A percentile compares a stretch with the other conserved stretches of the same genome.
These are phyloP conservation scores for Didymella arachidicola DNA, from an alignment of 2,329 filamentous ascomycete genomes.

Conservation along the genomic window DNA sequence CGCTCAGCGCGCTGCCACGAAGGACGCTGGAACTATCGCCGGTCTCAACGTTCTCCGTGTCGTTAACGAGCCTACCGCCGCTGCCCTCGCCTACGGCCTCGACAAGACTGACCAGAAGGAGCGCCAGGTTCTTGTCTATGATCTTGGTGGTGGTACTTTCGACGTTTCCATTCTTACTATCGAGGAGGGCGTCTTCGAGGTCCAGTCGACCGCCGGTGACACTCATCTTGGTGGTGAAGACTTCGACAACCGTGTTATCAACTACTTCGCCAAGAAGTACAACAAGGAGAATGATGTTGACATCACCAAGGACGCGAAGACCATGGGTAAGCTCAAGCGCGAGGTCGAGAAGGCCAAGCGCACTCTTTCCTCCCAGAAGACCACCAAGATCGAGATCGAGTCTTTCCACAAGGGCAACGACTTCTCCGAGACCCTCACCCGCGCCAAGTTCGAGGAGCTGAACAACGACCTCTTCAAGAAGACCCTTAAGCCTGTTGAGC, in stretches of 20 bases:
- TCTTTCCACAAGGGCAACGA: conserved; percentile 96
- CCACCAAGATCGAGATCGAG: conserved; percentile 94
- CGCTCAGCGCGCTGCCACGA: conserved; percentile 95
- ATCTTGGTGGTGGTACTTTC: conserved; percentile 55
- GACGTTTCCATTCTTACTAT: conserved; percentile 76
- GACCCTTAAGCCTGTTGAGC: conserved; percentile 97
- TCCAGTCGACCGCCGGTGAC: conserved; percentile 93
- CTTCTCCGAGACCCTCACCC: conserved; percentile 97
- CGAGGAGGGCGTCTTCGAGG: conserved; percentile 92
- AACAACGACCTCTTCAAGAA: conserved; percentile 99
- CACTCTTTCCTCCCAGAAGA: conserved; percentile 91
- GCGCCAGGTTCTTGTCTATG: conserved; percentile 53
- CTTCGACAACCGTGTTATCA: conserved; percentile 97
- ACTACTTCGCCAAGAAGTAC: conserved; percentile 94
- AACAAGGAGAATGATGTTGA: conserved; percentile 98
- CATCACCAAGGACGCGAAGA: conserved; percentile 92
- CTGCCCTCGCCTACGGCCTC: conserved; percentile 92
- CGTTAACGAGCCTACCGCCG: conserved; percentile 95
- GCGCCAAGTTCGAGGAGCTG: conserved; percentile 98
- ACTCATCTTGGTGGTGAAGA: conserved; percentile 98
- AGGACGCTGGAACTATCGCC: conserved; percentile 91
- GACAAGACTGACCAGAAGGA: conserved; percentile 52
- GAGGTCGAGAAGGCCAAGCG: conserved; percentile 99
- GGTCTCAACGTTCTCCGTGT: conserved; percentile 95
- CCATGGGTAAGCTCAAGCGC: conserved; percentile 99